Evolutionary conservation across 805 yeast genomes (phyloP), one percentile per base, ranked within the genome.

Genomic region (Candida stauntonica): DNA sequence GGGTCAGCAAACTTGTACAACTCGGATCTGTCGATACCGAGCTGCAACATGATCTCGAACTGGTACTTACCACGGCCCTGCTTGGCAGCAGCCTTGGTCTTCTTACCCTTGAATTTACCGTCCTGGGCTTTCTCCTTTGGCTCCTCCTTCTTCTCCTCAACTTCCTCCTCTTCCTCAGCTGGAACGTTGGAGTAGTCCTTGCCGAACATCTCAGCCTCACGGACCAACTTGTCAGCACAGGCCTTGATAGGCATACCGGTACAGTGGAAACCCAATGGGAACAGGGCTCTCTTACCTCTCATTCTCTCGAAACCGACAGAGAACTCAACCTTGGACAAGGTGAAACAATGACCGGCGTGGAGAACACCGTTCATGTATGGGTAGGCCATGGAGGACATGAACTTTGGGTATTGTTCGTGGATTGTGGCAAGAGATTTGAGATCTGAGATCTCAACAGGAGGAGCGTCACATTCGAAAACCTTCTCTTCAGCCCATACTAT

Each of bases 201-300:
- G 37, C 99, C 99, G 60, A 93, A 93, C 62, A 76, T 62, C 67
- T 93, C 97, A 42, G 89, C 72, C 70, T 93, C 99, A 63, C 99
- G 80, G 58, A 77, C 78, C 58, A 93, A 74, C 67, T 93, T 91
- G 26, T 36, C 34, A 13, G 99, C 98, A 56, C 96, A 76, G 20
- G 98, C 91, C 60, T 79, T 73, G 62, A 93, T 93, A 38, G 99
- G 98, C 96, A 93, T 84, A 73, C 99, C 99, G 26, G 99, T 93
- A 75, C 99, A 93, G 67, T 93, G 99, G 82, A 91, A 93, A 35
- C 99, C 99, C 41, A 93, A 73, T 36, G 99, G 98, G 68, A 86
- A 91, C 44, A 89, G 68, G 26, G 96, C 96, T 53, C 84, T 76
- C 66, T 83, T 86, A 51, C 97, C 98, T 57, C 74, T 74, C 89